A percentile compares a stretch with the other conserved stretches of the same genome.
These are phyloP conservation scores for Alternaria arbusti DNA, from an alignment of 2,329 filamentous ascomycete genomes.

Conservation along the genomic window DNA sequence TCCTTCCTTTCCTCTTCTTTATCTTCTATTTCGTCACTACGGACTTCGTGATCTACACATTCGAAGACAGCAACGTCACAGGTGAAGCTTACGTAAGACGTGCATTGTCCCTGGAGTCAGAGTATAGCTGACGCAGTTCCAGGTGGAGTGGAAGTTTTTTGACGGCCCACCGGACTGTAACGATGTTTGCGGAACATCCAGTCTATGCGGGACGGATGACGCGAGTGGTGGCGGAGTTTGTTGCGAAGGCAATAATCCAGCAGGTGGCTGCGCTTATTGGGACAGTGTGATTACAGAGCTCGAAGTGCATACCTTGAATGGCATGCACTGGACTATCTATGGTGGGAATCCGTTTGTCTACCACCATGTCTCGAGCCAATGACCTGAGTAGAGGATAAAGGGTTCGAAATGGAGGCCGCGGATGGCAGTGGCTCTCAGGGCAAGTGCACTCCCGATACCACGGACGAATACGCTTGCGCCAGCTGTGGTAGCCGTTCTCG, in stretches of 20 bases:
- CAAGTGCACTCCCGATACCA: neutral
- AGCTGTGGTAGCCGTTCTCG: neutral
- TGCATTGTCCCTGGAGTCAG: accelerated
- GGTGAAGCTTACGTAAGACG: neutral
- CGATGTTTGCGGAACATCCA: neutral
- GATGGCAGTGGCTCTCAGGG: neutral
- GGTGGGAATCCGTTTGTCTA: neutral
- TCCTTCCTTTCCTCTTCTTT: neutral
- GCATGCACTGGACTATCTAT: neutral
- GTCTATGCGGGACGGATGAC: neutral
- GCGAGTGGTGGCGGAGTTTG: neutral
- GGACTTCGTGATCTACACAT: neutral
- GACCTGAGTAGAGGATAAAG: neutral
- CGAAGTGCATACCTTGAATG: neutral
- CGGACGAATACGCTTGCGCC: neutral
- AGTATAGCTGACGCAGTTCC: neutral
- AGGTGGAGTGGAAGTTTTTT: neutral
- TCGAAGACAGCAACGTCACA: neutral
- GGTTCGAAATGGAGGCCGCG: neutral
- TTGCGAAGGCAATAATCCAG: neutral
- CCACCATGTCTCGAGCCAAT: neutral
- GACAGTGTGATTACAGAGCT: neutral
- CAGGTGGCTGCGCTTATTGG: neutral
- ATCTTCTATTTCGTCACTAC: neutral
- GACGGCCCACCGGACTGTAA: neutral